These are phyloP conservation scores for Pleurotus djamor DNA, from an alignment of 768 basidiomycete genomes.

Conservation along the genomic window DNA sequence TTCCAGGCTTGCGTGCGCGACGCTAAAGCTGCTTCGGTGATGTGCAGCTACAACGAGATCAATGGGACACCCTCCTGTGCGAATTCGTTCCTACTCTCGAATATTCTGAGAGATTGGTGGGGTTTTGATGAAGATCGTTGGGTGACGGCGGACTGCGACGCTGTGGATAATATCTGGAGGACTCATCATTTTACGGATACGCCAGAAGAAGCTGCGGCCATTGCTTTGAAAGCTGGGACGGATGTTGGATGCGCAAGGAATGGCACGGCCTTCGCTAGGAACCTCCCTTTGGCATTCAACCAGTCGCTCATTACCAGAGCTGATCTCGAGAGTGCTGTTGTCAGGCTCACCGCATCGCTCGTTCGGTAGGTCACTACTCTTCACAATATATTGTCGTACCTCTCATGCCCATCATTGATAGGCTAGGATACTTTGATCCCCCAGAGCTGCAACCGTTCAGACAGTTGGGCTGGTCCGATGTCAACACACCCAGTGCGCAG, in stretches of 20 bases:
- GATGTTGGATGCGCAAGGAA: conserved; percentile 46
- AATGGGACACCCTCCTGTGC: conserved; percentile 60
- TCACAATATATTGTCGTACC: not conserved
- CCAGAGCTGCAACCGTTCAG: conserved; percentile 47
- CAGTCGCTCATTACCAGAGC: conserved; percentile 41
- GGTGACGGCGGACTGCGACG: conserved; percentile 63
- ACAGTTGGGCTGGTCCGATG: conserved; percentile 42
- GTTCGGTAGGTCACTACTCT: conserved; percentile 34
- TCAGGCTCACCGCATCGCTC: conserved; percentile 50
- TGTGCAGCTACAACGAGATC: conserved; percentile 65
- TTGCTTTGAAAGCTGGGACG: conserved; percentile 49
- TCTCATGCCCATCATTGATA: conserved; percentile 14
- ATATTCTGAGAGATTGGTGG: conserved; percentile 48
- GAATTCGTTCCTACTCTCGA: conserved; percentile 48
- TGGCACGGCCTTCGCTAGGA: conserved; percentile 36
- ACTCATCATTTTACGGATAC: conserved; percentile 47
- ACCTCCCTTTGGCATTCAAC: conserved; percentile 46
- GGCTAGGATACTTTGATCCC: conserved; percentile 59
- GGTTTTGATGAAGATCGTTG: conserved; percentile 50
- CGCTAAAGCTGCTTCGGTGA: conserved; percentile 54
- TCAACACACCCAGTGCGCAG: conserved; percentile 46
- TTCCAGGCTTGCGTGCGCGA: conserved; percentile 61
- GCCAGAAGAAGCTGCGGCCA: conserved; percentile 45
- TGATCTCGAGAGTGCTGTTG: conserved; percentile 40
- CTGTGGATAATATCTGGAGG: conserved; percentile 48